Evolutionary conservation across 1,284 basidiomycete species (phyloP).

Genomic region (Marasmius oreades): DNA sequence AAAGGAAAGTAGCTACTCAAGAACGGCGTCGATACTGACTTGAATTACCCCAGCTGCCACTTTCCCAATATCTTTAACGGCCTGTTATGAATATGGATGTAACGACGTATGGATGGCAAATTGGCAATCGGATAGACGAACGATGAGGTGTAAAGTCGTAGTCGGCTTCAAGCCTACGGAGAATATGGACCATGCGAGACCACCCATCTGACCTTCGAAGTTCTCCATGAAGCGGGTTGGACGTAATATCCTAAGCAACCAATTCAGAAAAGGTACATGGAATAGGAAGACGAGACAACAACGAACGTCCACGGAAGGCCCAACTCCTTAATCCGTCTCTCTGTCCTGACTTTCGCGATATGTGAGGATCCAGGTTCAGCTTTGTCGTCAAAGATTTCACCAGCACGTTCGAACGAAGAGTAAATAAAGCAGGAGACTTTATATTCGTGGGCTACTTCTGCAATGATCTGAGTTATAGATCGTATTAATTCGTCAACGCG

Average conservation of each 20-base stretch:
- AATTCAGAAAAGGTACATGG: neutral
- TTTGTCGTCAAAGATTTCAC: constrained; percentile 30
- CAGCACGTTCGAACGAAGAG: constrained; percentile 35
- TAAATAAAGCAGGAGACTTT: constrained; percentile 31
- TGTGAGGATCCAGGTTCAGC: constrained; percentile 21
- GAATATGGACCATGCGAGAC: constrained; percentile 30
- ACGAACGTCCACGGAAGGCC: constrained; percentile 38
- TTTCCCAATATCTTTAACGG: constrained; percentile 35
- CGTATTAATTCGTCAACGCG: neutral
- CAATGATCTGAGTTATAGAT: constrained; percentile 1
- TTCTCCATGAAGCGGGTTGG: constrained; percentile 37
- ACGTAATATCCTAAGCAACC: constrained; percentile 35
- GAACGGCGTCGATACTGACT: constrained; percentile 15
- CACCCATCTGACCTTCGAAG: constrained; percentile 34
- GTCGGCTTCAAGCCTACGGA: constrained; percentile 29
- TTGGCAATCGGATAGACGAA: constrained; percentile 18
- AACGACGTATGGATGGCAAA: neutral
- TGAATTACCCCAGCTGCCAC: constrained; percentile 33
- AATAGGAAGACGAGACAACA: neutral
- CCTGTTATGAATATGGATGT: constrained; percentile 16
- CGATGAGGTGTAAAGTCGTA: constrained; percentile 33
- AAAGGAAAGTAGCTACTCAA: neutral
- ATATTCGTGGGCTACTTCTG: constrained; percentile 33
- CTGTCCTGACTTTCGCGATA: constrained; percentile 35
- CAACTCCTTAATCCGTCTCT: constrained; percentile 32